Percentiles rank a stretch among this genome's conserved stretches.
Evolutionary conservation across 2,329 filamentous ascomycete species (phyloP).

Genomic region (Cladosporium sp.): DNA sequence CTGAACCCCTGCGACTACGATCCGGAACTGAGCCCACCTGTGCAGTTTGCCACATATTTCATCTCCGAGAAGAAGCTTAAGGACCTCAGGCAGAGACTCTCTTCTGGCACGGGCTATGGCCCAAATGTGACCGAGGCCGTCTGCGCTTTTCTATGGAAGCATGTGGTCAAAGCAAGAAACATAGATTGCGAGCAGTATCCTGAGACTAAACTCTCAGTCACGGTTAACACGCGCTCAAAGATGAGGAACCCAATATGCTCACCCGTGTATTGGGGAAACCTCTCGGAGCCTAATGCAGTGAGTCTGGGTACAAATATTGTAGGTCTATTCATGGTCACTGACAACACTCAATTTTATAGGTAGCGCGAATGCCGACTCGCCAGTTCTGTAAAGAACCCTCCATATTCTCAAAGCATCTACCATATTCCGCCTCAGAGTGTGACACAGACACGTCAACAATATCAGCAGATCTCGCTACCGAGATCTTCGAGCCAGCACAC

Average conservation of each 20-base stretch:
- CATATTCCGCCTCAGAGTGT: neutral
- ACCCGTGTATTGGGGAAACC: conserved; percentile 22
- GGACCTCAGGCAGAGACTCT: neutral
- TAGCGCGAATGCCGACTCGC: conserved; percentile 22
- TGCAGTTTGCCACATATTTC: conserved; percentile 21
- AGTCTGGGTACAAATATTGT: neutral
- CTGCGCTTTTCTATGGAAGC: conserved; percentile 21
- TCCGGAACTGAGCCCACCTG: neutral
- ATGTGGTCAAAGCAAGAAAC: conserved; percentile 17
- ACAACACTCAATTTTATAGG: neutral
- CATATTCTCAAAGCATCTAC: neutral
- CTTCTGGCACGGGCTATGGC: neutral
- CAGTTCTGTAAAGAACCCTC: conserved; percentile 3
- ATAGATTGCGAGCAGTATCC: conserved; percentile 20
- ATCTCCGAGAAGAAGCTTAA: conserved; percentile 16
- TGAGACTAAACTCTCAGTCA: conserved; percentile 24
- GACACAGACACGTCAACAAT: neutral
- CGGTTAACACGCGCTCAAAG: conserved; percentile 18
- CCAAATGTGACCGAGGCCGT: conserved; percentile 11
- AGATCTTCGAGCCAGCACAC: conserved; percentile 1
- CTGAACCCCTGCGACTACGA: conserved; percentile 2
- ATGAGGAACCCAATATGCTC: conserved; percentile 10
- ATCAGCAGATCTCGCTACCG: neutral
- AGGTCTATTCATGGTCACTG: neutral
- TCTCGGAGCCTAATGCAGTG: conserved; percentile 21